Evolutionary conservation across 2,329 filamentous ascomycete genomes (phyloP).

Genomic region (Tolypocladium capitatum): DNA sequence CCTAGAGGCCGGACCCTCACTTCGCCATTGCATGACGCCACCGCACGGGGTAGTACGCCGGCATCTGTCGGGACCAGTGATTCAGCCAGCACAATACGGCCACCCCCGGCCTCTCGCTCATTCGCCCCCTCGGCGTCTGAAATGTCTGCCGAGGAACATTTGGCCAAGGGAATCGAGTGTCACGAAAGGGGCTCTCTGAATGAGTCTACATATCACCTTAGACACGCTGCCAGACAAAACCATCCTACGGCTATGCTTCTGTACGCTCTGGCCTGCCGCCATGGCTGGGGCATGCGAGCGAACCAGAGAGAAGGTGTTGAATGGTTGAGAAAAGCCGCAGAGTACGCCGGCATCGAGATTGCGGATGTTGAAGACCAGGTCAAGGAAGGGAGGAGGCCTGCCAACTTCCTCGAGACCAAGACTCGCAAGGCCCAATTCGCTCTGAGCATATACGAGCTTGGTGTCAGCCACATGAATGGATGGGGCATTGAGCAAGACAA

Average conservation of each 20-base stretch:
- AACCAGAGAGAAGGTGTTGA: slow-evolving; percentile 82
- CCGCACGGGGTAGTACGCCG: slow-evolving; percentile 28
- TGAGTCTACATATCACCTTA: slow-evolving; percentile 91
- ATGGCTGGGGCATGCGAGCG: slow-evolving; percentile 94
- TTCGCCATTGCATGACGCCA: slow-evolving; percentile 23
- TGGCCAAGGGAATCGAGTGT: slow-evolving; percentile 77
- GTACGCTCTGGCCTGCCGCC: slow-evolving; percentile 86
- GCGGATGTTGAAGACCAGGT: slow-evolving; percentile 62
- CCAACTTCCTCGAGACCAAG: slow-evolving; percentile 59
- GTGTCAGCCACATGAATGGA: slow-evolving; percentile 93
- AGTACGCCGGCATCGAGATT: slow-evolving; percentile 69
- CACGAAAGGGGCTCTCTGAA: slow-evolving; percentile 80
- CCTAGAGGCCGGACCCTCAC: slow-evolving; percentile 31
- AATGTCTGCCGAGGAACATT: slow-evolving; percentile 74
- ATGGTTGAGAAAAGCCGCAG: slow-evolving; percentile 86
- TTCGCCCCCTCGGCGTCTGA: slow-evolving; percentile 48
- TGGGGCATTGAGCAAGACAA: slow-evolving; percentile 97
- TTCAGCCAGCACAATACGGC: slow-evolving; percentile 37
- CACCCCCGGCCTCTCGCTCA: slow-evolving; percentile 25
- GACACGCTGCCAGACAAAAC: slow-evolving; percentile 73
- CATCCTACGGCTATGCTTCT: slow-evolving; percentile 91
- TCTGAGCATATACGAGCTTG: slow-evolving; percentile 88
- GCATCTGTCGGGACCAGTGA: slow-evolving; percentile 38
- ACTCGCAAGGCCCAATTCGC: slow-evolving; percentile 87
- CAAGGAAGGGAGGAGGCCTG: slow-evolving; percentile 50